Conservation (phyloP, 306 rosid genomes). For the Oxytropis ochrocephala region DNA sequence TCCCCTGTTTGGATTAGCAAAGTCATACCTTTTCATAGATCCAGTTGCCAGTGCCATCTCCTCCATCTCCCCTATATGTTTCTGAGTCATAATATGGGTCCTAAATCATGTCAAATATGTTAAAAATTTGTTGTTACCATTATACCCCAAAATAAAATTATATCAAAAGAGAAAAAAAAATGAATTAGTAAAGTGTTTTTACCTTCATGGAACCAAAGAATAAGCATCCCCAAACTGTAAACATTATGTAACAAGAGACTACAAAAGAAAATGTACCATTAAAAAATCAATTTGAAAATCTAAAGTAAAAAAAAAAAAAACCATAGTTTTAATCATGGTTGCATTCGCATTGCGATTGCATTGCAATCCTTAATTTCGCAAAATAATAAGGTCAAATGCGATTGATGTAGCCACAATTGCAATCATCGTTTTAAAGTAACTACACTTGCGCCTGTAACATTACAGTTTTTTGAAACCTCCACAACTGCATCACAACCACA, state of each 20-base stretch:
- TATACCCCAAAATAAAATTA: background rate
- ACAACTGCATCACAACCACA: too few species aligned
- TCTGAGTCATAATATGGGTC: constrained; percentile 90
- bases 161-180: background rate
- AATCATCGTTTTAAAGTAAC: too few species aligned
- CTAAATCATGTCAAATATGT: constrained; percentile 27
- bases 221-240: constrained; percentile 88
- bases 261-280: background rate
- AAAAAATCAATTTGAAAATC: background rate
- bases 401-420: too few species aligned
- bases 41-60: constrained; percentile 86
- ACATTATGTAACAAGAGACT: constrained; percentile 45
- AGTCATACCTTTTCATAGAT: constrained; percentile 72
- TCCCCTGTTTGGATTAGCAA: too few species aligned
- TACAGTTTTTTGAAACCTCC: too few species aligned
- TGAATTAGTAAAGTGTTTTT: background rate
- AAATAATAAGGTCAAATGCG: too few species aligned
- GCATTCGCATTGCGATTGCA: too few species aligned
- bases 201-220: constrained; percentile 94
- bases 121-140: background rate
- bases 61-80: constrained; percentile 71
- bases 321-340: too few species aligned
- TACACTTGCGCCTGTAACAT: too few species aligned
- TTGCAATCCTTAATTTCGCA: too few species aligned
- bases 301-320: too few species aligned